A percentile compares a stretch with the other conserved stretches of the same genome.
Conservation (phyloP, 73 alveolate species). For the Paramecium caudatum region DNA sequence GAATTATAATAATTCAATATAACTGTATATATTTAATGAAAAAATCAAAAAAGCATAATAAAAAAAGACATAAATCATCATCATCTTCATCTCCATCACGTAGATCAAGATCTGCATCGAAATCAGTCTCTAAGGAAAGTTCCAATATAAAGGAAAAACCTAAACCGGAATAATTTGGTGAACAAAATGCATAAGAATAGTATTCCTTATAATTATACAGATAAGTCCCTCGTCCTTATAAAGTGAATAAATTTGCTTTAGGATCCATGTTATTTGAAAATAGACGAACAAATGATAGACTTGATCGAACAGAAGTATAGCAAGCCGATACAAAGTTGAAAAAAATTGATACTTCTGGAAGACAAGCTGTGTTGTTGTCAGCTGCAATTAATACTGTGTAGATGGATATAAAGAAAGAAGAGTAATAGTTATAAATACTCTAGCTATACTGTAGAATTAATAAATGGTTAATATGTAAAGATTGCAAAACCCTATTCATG, state of each 20-base stretch:
- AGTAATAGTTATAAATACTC: not conserved
- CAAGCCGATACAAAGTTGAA: not conserved
- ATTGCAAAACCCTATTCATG: constrained; percentile 26
- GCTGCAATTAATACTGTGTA: constrained; percentile 56
- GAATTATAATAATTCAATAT: not conserved
- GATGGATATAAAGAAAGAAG: not conserved
- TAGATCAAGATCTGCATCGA: constrained; percentile 30
- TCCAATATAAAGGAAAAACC: not conserved
- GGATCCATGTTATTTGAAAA: constrained; percentile 41
- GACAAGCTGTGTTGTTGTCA: constrained; percentile 43
- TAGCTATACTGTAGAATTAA: constrained; percentile 46
- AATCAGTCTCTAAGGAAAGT: not conserved
- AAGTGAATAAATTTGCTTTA: constrained; percentile 48
- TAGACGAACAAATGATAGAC: constrained; percentile 49
- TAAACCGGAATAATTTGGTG: not conserved
- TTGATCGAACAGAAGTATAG: constrained; percentile 39
- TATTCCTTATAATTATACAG: not conserved
- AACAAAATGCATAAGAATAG: not conserved
- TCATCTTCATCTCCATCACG: constrained; percentile 33
- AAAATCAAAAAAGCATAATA: constrained; percentile 50
- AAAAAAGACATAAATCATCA: constrained; percentile 13
- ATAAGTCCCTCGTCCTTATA: not conserved
- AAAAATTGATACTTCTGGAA: constrained; percentile 46
- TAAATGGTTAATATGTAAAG: constrained; percentile 46
- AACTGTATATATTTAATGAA: not conserved